Evolutionary conservation across 352 stramenopile species (phyloP).

Genomic region (Phytopythium helicoides): DNA sequence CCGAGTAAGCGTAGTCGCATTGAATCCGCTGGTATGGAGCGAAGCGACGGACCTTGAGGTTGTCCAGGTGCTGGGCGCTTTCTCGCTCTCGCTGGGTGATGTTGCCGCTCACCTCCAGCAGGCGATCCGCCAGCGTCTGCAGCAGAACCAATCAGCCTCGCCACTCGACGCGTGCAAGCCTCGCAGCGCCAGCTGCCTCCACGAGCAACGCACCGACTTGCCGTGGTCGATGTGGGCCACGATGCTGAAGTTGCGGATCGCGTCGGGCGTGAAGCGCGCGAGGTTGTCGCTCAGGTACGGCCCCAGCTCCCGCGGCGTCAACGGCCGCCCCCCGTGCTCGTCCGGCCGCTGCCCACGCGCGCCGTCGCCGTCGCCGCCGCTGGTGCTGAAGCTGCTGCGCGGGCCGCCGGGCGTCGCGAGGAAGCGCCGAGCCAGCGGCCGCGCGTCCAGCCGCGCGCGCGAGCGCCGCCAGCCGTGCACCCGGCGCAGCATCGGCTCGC

Average conservation of each 20-base stretch:
- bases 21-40: background rate
- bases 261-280: slow-evolving; percentile 59
- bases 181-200: background rate
- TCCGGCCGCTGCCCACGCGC: background rate
- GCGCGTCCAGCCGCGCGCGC: slow-evolving; percentile 3
- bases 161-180: background rate
- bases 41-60: slow-evolving; percentile 61
- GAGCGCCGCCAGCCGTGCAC: slow-evolving; percentile 3
- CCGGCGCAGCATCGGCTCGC: slow-evolving; percentile 3
- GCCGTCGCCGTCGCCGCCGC: too few relatives aligned
- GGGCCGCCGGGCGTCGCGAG: background rate
- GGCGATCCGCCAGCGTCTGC: slow-evolving; percentile 85
- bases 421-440: too few relatives aligned
- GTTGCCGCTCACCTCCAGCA: slow-evolving; percentile 90
- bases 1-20: background rate
- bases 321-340: slow-evolving; percentile 15
- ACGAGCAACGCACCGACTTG: slow-evolving; percentile 69
- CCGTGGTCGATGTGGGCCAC: slow-evolving; percentile 91
- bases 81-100: slow-evolving; percentile 85
- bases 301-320: slow-evolving; percentile 55
- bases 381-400: too few relatives aligned
- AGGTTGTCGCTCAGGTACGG: slow-evolving; percentile 62
- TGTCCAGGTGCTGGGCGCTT: slow-evolving; percentile 89
- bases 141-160: background rate
- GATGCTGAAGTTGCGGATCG: slow-evolving; percentile 91